phyloP scores from a whole-genome alignment of 805 yeast species.

The Metschnikowia colocasiae region DNA sequence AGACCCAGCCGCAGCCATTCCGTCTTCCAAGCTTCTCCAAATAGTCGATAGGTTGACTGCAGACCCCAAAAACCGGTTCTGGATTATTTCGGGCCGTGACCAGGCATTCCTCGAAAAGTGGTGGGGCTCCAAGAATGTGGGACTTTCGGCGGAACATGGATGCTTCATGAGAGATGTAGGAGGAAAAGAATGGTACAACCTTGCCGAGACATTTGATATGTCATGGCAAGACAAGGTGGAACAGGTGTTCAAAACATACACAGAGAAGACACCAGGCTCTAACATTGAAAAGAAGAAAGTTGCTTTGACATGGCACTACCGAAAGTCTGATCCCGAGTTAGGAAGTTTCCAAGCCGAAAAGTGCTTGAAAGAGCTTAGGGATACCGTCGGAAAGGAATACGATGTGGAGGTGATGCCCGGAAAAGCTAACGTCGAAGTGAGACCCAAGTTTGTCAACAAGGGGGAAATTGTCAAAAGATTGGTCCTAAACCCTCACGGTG shows the following conservation, averaged over 20 bases:
- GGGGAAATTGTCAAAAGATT: conserved; percentile 91
- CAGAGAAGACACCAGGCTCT: conserved; percentile 89
- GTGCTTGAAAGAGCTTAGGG: conserved; percentile 60
- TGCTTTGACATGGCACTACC: conserved; percentile 96
- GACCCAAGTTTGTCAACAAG: conserved; percentile 91
- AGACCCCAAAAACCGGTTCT: conserved; percentile 81
- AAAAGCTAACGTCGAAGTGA: conserved; percentile 94
- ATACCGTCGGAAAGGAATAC: conserved; percentile 56
- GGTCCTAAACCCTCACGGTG: conserved; percentile 61
- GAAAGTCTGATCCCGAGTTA: conserved; percentile 89
- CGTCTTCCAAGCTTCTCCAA: conserved; percentile 65
- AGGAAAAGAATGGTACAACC: conserved; percentile 68
- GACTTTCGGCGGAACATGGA: conserved; percentile 96
- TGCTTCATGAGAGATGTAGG: conserved; percentile 84
- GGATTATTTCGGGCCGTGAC: conserved; percentile 97
- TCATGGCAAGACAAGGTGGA: conserved; percentile 88
- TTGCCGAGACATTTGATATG: conserved; percentile 83
- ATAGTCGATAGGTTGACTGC: conserved; percentile 57
- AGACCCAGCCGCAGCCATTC: conserved; percentile 98
- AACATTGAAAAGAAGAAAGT: conserved; percentile 83
- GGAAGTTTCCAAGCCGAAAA: conserved; percentile 83
- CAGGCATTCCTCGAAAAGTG: conserved; percentile 84
- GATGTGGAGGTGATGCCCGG: conserved; percentile 97
- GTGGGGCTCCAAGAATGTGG: conserved; percentile 72
- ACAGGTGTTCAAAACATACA: conserved; percentile 66